A percentile compares a stretch with the other conserved stretches of the same genome.
phyloP scores from a whole-genome alignment of 495 filamentous ascomycete genomes.

The Xylaria telfairii region DNA sequence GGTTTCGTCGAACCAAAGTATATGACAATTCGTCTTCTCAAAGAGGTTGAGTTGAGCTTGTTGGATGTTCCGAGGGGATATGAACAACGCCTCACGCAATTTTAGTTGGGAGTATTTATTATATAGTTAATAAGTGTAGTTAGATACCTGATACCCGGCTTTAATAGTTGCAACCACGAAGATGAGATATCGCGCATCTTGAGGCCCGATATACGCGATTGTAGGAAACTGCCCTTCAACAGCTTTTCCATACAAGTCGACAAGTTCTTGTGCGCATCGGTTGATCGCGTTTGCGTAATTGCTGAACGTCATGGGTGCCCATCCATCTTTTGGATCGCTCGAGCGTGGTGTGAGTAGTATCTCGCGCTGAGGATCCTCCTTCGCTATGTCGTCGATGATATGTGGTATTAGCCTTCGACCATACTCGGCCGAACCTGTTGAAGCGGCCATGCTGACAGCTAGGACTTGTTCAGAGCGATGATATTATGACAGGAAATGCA shows the following conservation, averaged over 20 bases:
- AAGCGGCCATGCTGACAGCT: not conserved
- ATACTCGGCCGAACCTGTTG: conserved; percentile 20
- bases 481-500: no score
- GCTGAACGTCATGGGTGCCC: not conserved
- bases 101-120: conserved; percentile 33
- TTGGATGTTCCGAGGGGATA: conserved; percentile 30
- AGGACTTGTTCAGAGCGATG: not conserved
- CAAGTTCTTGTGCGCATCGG: conserved; percentile 7
- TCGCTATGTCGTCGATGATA: not conserved
- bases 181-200: conserved; percentile 49
- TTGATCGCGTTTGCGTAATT: conserved; percentile 19
- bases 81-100: no score
- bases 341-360: not conserved
- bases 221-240: conserved; percentile 34
- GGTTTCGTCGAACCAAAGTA: conserved; percentile 17
- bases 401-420: not conserved
- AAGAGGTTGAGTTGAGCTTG: conserved; percentile 29
- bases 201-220: conserved; percentile 51
- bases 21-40: conserved; percentile 20
- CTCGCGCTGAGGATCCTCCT: conserved; percentile 10
- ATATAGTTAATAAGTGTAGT: conserved; percentile 29
- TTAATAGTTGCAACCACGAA: conserved; percentile 45
- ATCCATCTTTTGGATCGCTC: conserved; percentile 5
- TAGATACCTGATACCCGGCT: conserved; percentile 45
- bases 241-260: conserved; percentile 21